A percentile compares a stretch with the other conserved stretches of the same genome.
These are phyloP conservation scores for Neofusicoccum sp. DNA, from an alignment of 2,329 filamentous ascomycete genomes.

Conservation along the genomic window DNA sequence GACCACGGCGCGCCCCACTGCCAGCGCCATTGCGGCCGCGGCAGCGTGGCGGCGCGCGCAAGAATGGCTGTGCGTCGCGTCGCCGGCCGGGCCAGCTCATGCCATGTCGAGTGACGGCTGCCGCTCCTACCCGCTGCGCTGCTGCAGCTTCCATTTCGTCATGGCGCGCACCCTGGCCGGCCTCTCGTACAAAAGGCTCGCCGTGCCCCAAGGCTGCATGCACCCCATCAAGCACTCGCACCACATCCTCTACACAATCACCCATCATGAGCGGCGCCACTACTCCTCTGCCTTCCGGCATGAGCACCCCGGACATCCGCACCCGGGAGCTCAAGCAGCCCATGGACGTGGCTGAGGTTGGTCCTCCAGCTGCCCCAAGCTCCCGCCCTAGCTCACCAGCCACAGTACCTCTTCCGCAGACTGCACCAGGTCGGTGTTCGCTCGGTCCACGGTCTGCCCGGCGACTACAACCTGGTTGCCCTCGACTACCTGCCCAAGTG, in stretches of 20 bases:
- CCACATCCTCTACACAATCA: neutral
- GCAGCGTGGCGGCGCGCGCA: slow-evolving; percentile 7
- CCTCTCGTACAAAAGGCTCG: slow-evolving; percentile 16
- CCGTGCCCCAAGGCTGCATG: neutral
- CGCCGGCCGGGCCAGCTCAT: slow-evolving; percentile 5
- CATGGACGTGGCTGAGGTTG: slow-evolving; percentile 60
- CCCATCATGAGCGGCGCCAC: slow-evolving; percentile 21
- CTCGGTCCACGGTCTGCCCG: slow-evolving; percentile 56
- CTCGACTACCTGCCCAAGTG: slow-evolving; percentile 60
- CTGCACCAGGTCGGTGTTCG: slow-evolving; percentile 53
- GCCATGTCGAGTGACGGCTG: slow-evolving; percentile 18
- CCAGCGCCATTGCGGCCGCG: neutral
- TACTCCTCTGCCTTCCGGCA: slow-evolving; percentile 19
- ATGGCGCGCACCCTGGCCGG: slow-evolving; percentile 11
- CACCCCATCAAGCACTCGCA: neutral
- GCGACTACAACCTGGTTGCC: slow-evolving; percentile 52
- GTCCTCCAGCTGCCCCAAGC: slow-evolving; percentile 17
- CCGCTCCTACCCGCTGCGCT: slow-evolving; percentile 5
- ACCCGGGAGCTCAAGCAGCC: slow-evolving; percentile 47
- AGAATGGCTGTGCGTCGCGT: slow-evolving; percentile 11
- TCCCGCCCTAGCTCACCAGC: slow-evolving; percentile 3
- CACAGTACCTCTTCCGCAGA: slow-evolving; percentile 54
- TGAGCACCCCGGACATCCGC: slow-evolving; percentile 38
- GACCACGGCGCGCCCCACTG: slow-evolving; percentile 5
- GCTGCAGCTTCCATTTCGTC: slow-evolving; percentile 12